Conservation (phyloP, 202 grass and related monocot species). For the Panicum hallii region DNA sequence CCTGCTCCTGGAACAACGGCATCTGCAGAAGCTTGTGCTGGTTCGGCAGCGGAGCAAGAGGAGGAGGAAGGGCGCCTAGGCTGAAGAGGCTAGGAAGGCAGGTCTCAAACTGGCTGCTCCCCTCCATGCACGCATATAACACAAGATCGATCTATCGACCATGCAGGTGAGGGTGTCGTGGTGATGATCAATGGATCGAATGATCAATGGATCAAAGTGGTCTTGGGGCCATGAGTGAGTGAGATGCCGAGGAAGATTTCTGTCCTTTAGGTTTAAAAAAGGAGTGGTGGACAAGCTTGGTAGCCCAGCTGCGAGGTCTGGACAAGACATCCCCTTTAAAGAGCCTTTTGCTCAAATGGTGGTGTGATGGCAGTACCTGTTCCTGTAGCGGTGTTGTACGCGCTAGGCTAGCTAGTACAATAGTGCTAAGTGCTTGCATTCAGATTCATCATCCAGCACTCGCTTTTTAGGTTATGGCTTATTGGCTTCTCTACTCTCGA, state of each 20-base stretch:
- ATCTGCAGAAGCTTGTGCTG: slow-evolving; percentile 55
- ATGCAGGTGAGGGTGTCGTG: slow-evolving; percentile 13
- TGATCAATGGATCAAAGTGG: slow-evolving; percentile 23
- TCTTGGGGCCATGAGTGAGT: slow-evolving; percentile 22
- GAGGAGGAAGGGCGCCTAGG: slow-evolving; percentile 27
- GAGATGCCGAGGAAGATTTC: slow-evolving; percentile 46
- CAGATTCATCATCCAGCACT: slow-evolving; percentile 42
- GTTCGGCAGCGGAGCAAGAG: slow-evolving; percentile 45
- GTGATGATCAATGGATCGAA: not conserved
- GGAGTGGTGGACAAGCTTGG: slow-evolving; percentile 41
- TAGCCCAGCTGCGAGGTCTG: slow-evolving; percentile 21
- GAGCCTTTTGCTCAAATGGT: slow-evolving; percentile 74
- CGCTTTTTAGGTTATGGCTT: slow-evolving; percentile 18
- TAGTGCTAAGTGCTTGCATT: not conserved
- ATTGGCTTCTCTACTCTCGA: not conserved
- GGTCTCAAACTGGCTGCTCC: slow-evolving; percentile 52
- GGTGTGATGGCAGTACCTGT: slow-evolving; percentile 48
- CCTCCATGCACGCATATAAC: slow-evolving; percentile 60
- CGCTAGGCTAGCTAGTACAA: slow-evolving; percentile 23
- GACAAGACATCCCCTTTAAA: slow-evolving; percentile 62
- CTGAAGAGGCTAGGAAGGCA: slow-evolving; percentile 53
- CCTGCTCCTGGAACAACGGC: slow-evolving; percentile 50
- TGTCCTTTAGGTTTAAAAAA: slow-evolving; percentile 51
- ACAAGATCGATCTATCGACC: slow-evolving; percentile 15
- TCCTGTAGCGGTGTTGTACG: slow-evolving; percentile 51